Conservation (phyloP, 345 rosid species). For the Eucalyptus marginata region DNA sequence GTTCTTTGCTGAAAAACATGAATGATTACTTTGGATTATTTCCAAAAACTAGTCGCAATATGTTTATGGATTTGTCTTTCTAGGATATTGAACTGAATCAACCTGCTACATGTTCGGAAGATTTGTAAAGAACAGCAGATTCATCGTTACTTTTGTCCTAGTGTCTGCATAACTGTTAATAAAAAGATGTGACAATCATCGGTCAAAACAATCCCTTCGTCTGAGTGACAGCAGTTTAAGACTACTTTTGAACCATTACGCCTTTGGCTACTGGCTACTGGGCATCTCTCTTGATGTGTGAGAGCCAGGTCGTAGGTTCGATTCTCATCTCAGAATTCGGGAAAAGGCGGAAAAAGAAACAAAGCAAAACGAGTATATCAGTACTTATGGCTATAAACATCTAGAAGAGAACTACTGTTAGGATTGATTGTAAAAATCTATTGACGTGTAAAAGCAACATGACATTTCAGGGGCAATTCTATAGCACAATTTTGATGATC, state of each 20-base stretch:
- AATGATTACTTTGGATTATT: neutral
- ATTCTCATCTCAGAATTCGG: no score
- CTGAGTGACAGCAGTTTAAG: no score
- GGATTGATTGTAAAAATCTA: neutral
- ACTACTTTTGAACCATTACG: no score
- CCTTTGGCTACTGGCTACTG: no score
- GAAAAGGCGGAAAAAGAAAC: neutral
- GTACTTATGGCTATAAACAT: neutral
- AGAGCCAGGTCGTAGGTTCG: no score
- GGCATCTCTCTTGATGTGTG: neutral
- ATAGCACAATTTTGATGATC: neutral
- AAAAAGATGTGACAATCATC: neutral
- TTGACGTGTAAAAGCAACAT: neutral
- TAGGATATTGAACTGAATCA: neutral
- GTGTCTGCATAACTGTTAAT: neutral
- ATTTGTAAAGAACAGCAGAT: neutral
- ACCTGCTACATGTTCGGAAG: neutral
- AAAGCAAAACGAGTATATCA: neutral
- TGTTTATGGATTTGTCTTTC: neutral
- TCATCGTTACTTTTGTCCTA: no score
- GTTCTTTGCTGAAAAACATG: no score
- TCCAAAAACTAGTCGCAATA: neutral
- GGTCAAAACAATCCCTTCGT: no score
- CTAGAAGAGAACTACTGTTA: neutral
- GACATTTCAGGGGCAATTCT: neutral